Conservation (phyloP, 768 basidiomycete genomes). For the Neoboletus magnificus region DNA sequence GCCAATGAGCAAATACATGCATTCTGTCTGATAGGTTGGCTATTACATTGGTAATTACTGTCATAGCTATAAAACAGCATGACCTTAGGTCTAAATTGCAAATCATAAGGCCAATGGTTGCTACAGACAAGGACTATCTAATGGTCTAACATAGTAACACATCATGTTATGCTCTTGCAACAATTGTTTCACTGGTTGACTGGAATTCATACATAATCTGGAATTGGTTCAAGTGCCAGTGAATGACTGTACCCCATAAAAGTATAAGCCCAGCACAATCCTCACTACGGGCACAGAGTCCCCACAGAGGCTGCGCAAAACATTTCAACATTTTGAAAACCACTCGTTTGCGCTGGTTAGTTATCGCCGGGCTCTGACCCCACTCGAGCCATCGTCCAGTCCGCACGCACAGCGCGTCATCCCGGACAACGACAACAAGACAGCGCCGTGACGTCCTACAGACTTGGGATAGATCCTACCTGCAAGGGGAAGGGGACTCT, state of each 20-base stretch:
- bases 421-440: slow-evolving; percentile 9
- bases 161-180: too few relatives aligned
- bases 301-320: slow-evolving; percentile 61
- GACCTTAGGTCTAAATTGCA: too few relatives aligned
- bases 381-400: background rate
- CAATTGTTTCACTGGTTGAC: too few relatives aligned
- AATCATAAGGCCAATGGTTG: too few relatives aligned
- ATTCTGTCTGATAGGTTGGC: too few relatives aligned
- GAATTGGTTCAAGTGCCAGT: too few relatives aligned
- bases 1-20: too few relatives aligned
- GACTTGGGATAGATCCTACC: slow-evolving; percentile 3
- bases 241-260: slow-evolving; percentile 62
- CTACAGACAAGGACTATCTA: too few relatives aligned
- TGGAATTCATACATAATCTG: too few relatives aligned
- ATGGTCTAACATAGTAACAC: too few relatives aligned
- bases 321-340: slow-evolving; percentile 27
- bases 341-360: slow-evolving; percentile 47
- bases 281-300: slow-evolving; percentile 75
- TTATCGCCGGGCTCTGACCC: slow-evolving; percentile 9
- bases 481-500: slow-evolving; percentile 3
- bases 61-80: too few relatives aligned
- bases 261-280: slow-evolving; percentile 60
- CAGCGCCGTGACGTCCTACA: background rate
- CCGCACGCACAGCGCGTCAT: slow-evolving; percentile 17
- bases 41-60: too few relatives aligned